Evolutionary conservation across 2,329 filamentous ascomycete species (phyloP), one percentile per base, ranked within the genome.

Genomic region (Trichophyton verrucosum): DNA sequence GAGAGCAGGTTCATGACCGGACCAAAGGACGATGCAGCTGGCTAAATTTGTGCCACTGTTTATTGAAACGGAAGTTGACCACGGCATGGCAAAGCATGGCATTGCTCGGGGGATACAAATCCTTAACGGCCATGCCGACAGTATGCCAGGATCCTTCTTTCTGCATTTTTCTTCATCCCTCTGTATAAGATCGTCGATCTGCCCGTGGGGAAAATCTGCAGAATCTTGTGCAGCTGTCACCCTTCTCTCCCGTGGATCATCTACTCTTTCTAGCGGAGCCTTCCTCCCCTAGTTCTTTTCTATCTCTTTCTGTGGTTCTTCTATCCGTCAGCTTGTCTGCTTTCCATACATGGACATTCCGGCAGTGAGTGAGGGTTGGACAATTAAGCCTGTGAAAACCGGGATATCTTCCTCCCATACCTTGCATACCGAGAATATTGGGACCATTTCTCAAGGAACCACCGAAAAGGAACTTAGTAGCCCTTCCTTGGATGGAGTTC

Each of bases 171-270:
- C 7, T 36, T 15, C 33, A 38, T 36, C 27, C 51, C 33, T 4
- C 27, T 55, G 27, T 55, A 55, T 55, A 55, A 55, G 51, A 55
- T 55, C 51, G 51, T 33, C 27, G 51, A 55, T 55, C 11, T n/a
- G 13, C 51, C 51, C 27, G 15, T n/a, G 51, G 51, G 11, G 27
- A 55, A 51, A 44, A 7, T 20, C 33, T 55, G 51, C 27, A 27
- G 51, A 20, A 55, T 9, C 33, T 8, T 9, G 51, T 36, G 51
- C 27, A 55, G 15, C n/a, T 55, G 27, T 20, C 33, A n/a, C 13
- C 27, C 36, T 33, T n/a, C n/a, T 13, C 24, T 33, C 6, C 30
- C 17, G 51, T 15, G 27, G 30, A 51, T 51, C 8, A 6, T 55
- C n/a, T 36, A 55, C 27, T 55, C 51, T 11, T 17, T 24, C 51